These are phyloP conservation scores for Dactylis glomerata DNA, from an alignment of 176 grass and related monocot species.

Conservation along the genomic window DNA sequence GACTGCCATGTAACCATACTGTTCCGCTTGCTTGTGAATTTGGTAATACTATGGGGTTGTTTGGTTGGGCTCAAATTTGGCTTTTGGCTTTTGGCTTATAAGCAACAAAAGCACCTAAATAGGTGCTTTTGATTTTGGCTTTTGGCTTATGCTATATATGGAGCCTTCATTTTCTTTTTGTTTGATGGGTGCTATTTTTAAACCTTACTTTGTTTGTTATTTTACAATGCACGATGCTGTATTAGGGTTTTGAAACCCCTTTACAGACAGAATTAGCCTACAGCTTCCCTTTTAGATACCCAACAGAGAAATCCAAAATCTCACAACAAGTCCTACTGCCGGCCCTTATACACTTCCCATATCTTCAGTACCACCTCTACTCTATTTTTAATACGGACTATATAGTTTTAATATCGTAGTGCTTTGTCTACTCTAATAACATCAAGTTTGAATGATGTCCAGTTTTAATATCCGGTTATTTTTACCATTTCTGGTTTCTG, in stretches of 20 bases:
- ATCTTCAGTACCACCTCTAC: conserved; percentile 7
- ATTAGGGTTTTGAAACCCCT: neutral
- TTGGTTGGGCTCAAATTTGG: too few relatives aligned
- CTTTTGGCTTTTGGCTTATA: too few relatives aligned
- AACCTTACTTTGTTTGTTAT: conserved; percentile 11
- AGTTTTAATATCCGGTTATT: neutral
- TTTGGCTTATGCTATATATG: too few relatives aligned
- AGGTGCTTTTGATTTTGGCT: too few relatives aligned
- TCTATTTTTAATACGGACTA: neutral
- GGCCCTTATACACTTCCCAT: neutral
- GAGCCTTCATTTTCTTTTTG: neutral
- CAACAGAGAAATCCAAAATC: neutral
- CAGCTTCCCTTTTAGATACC: neutral
- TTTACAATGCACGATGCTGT: conserved; percentile 21
- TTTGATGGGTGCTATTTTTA: neutral
- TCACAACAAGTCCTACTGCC: neutral
- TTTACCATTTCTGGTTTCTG: neutral
- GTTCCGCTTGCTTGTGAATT: neutral
- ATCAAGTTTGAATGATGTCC: conserved; percentile 7
- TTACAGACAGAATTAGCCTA: neutral
- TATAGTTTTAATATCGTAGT: neutral
- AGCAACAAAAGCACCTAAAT: too few relatives aligned
- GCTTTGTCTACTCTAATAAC: neutral
- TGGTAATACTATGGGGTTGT: neutral
- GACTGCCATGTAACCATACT: neutral